Percentiles rank a stretch among this genome's conserved stretches.
Evolutionary conservation across 164 flowering plant species (phyloP).

Genomic region (Vitis vinifera): ASM3070453v1 NC_081812.1:17381501-17382000

Average conservation of each 20-base stretch:
- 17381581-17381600: slow-evolving; percentile 21
- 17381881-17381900: background rate
- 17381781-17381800: slow-evolving; percentile 62
- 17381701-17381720: slow-evolving; percentile 58
- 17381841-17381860: slow-evolving; percentile 18
- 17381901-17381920: background rate
- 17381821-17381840: slow-evolving; percentile 77
- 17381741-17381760: slow-evolving; percentile 74
- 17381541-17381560: slow-evolving; percentile 25
- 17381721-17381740: slow-evolving; percentile 79
- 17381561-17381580: slow-evolving; percentile 29
- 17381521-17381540: slow-evolving; percentile 23
- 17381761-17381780: slow-evolving; percentile 56
- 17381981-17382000: too few relatives aligned
- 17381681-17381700: slow-evolving; percentile 79
- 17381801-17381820: slow-evolving; percentile 64
- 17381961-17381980: too few relatives aligned
- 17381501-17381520: slow-evolving; percentile 22
- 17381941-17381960: too few relatives aligned
- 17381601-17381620: slow-evolving; percentile 9
- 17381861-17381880: background rate
- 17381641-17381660: slow-evolving; percentile 54
- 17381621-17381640: slow-evolving; percentile 55
- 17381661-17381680: slow-evolving; percentile 56
- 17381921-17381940: too few relatives aligned